These are phyloP conservation scores for Sapria himalayana DNA, from an alignment of 345 rosid species.

Conservation along the genomic window DNA sequence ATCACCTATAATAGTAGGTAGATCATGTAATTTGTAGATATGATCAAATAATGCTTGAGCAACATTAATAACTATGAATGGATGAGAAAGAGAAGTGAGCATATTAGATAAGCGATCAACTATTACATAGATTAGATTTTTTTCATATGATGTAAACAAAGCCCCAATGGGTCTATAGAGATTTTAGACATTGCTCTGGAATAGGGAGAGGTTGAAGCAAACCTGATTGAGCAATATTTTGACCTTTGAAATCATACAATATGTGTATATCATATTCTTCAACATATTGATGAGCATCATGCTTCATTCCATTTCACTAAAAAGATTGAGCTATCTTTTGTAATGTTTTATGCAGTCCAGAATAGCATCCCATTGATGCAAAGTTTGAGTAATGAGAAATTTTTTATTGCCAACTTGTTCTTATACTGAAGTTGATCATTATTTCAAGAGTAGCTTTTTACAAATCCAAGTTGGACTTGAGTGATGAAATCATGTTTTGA, in stretches of 20 bases:
- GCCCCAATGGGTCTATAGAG: no score
- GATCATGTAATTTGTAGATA: neutral
- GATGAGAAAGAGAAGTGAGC: slow-evolving; percentile 2
- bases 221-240: neutral
- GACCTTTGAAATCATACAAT: neutral
- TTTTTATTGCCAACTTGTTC: no score
- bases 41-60: neutral
- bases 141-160: neutral
- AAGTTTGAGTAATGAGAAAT: no score
- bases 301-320: neutral
- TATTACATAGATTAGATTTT: neutral
- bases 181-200: no score
- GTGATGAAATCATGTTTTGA: neutral
- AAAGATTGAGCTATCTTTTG: no score
- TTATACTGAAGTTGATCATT: no score
- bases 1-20: neutral
- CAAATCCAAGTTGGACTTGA: neutral
- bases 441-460: no score
- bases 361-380: no score
- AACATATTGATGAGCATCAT: neutral
- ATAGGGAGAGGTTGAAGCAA: neutral
- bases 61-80: neutral
- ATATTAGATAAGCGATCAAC: slow-evolving; percentile 1
- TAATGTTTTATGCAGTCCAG: no score
- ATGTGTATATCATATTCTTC: neutral